Percentiles rank a stretch among this genome's conserved stretches.
phyloP scores from a whole-genome alignment of 345 rosid species.

The Eutrema japonicum region DNA sequence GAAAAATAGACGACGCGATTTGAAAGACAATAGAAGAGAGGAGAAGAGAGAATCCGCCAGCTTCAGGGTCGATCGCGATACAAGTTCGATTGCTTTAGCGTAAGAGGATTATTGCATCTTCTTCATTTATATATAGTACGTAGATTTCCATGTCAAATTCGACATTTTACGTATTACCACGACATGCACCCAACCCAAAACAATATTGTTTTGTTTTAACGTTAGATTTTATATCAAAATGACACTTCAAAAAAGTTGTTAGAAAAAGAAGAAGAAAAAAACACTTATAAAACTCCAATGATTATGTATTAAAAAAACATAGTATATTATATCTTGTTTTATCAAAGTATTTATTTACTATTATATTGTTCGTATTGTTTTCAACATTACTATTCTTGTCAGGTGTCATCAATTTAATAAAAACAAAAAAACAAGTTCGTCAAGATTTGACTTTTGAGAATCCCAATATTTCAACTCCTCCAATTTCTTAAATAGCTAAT shows the following conservation, averaged over 20 bases:
- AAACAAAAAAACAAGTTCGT: slow-evolving; percentile 7
- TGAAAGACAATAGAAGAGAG: too few relatives aligned
- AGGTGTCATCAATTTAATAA: slow-evolving; percentile 15
- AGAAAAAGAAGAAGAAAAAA: too few relatives aligned
- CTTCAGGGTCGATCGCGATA: too few relatives aligned
- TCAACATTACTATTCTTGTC: slow-evolving; percentile 29
- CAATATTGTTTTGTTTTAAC: too few relatives aligned
- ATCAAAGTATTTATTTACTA: too few relatives aligned
- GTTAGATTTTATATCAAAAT: too few relatives aligned
- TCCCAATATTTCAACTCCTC: slow-evolving; percentile 11
- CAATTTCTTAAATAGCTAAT: slow-evolving; percentile 1
- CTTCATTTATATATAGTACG: background rate
- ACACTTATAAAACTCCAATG: too few relatives aligned
- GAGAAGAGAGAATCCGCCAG: too few relatives aligned
- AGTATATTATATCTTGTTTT: too few relatives aligned
- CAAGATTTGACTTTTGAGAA: slow-evolving; percentile 39
- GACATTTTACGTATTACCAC: background rate
- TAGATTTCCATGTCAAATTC: background rate
- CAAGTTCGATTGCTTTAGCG: background rate
- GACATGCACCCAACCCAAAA: background rate
- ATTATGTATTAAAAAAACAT: too few relatives aligned
- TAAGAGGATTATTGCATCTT: background rate
- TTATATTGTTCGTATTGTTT: background rate
- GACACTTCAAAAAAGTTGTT: too few relatives aligned
- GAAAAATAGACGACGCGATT: too few relatives aligned